Base-by-base conservation (phyloP, 495 filamentous ascomycete genomes). In the Aspergillus bertholletiae region DNA sequence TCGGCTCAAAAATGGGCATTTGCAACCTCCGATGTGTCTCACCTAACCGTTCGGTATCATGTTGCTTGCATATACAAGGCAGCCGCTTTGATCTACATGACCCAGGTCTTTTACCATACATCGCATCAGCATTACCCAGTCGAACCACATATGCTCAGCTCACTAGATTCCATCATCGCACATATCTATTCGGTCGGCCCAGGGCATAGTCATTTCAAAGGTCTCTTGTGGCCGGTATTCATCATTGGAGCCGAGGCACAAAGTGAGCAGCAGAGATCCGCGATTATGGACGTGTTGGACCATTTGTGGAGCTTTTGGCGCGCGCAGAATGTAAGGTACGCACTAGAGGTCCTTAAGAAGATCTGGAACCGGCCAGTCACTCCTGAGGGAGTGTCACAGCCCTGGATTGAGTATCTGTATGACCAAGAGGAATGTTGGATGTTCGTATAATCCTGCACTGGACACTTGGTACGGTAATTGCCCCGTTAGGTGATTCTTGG, bases 161-260 rank as follows among this genome's bases (percentile, higher is more conserved):
- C n/a, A 2, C 37, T 40, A 6, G 37, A 40, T 40, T 20, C 15
- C 7, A 40, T 20, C 2, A 40, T 40, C 2, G 13, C 13, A 6
- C 37, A 17, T n/a, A 17, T 40, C 8, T 3, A 13, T 1, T 5
- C 37, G 7, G 18, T 40, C n/a, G 6, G 37, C 21, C 46, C 50
- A 0, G 9, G 26, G 5, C 35, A 63, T 41, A 26, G 18, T 1
- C 51, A 58, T 43, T 58, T 57, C 44, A 60, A 55, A 21, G 40
- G 46, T 13, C 28, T 63, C 0, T 35, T 60, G 1, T 63, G 61
- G 61, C 61, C 57, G 24, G 46, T 54, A 13, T 63, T 63, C 46
- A 56, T 60, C 1, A 63, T 63, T 43, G 61, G 61, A 12, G 57
- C 57, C 0, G 61, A 63, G 30, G 47, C 57, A n/a, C 41, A 35